Evolutionary conservation across 345 rosid genomes (phyloP), one percentile per base, ranked within the genome.

Genomic region (Isatis tinctoria): DNA sequence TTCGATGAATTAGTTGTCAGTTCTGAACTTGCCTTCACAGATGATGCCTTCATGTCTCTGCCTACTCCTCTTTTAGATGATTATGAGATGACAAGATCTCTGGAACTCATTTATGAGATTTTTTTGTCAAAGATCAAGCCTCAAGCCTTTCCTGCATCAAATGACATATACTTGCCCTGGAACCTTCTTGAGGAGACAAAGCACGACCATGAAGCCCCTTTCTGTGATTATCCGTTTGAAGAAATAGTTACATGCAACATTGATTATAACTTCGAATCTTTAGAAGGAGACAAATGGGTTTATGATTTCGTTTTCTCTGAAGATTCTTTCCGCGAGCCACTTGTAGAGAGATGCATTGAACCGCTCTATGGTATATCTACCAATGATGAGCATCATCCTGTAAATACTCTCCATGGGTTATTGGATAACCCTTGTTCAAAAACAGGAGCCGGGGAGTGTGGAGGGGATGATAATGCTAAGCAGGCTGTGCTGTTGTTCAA

Each of bases 111-210:
- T 70, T 57, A 77, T 73, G 88, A 80, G 73, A 81, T 81, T 74
- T 74, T 70, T 35, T 73, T 90, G 53, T 74, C 84, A 41, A 70
- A 70, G 70, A 52, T 86, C 72, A 81, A 83, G 83, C 83, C 78
- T 65, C 76, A 70, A 53, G 81, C 83, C 7, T 78, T 87, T 26
- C 81, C 91, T 67, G 85, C 87, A 60, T 88, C 96, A 51, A 83
- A 87, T 84, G 88, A 84, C 78, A 92, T 95, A 69, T 95, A 95
- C 86, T 79, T 95, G 83, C 85, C 91, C 70, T 92, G 94, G 97
- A 81, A 82, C 77, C 86, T 92, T 59, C 78, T 90, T 65, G 94
- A 87, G 73, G 87, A 79, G 47, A 87, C 85, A 28, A 83, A 76
- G 66, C 80, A 74, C 78, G 78, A 26, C 77, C 60, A 35, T 74